These are phyloP conservation scores for Emmonsiellopsis sp. DNA, from an alignment of 2,329 filamentous ascomycete species.

Conservation along the genomic window DNA sequence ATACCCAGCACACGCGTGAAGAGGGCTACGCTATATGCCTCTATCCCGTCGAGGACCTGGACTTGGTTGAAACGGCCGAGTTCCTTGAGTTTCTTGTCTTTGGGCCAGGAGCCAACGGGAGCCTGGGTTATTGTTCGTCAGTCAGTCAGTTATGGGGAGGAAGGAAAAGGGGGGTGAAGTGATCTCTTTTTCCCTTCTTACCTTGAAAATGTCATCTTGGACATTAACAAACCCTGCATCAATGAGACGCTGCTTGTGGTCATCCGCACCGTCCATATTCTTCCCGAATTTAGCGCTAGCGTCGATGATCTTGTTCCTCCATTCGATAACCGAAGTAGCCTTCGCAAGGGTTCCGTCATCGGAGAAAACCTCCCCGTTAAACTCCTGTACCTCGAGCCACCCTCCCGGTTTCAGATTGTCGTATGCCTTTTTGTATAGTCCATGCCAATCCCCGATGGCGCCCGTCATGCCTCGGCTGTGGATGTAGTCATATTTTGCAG, in stretches of 20 bases:
- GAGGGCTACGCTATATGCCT: constrained; percentile 17
- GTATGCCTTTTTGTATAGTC: constrained; percentile 14
- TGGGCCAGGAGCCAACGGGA: constrained; percentile 29
- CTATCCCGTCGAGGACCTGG: constrained; percentile 17
- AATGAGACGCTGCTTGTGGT: constrained; percentile 19
- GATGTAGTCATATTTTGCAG: constrained; percentile 11
- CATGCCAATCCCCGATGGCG: background rate
- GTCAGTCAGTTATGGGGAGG: too few species aligned
- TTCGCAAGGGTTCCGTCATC: constrained; percentile 13
- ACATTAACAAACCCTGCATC: constrained; percentile 25
- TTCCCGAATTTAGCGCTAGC: constrained; percentile 16
- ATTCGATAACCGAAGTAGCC: constrained; percentile 4
- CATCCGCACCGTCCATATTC: constrained; percentile 16
- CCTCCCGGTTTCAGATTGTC: constrained; percentile 18
- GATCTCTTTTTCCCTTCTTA: background rate
- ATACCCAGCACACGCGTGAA: constrained; percentile 22
- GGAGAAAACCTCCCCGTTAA: constrained; percentile 14
- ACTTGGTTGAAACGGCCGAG: constrained; percentile 28
- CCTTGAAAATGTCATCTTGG: constrained; percentile 19
- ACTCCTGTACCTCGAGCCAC: constrained; percentile 14
- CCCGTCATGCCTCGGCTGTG: constrained; percentile 5
- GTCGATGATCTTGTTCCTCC: constrained; percentile 15
- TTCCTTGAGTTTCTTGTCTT: constrained; percentile 40
- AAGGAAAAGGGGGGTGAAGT: too few species aligned
- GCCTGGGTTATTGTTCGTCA: too few species aligned